A percentile compares a stretch with the other conserved stretches of the same genome.
These are phyloP conservation scores for Fragilaria crotonensis DNA, from an alignment of 108 stramenopile genomes.

Conservation along the genomic window DNA sequence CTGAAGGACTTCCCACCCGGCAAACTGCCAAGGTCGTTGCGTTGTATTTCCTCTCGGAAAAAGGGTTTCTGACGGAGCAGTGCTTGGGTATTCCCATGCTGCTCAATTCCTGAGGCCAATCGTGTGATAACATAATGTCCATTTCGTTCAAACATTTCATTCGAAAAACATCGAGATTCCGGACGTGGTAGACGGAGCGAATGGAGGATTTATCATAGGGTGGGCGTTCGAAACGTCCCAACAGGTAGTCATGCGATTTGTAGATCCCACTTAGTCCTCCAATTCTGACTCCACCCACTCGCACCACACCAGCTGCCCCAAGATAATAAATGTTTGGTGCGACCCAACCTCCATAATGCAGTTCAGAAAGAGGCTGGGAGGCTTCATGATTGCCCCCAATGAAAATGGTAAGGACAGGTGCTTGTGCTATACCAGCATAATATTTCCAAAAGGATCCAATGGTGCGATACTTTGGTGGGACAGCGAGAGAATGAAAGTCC, in stretches of 20 bases:
- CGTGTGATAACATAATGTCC: constrained; percentile 90
- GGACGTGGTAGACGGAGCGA: constrained; percentile 91
- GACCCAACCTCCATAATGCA: constrained; percentile 97
- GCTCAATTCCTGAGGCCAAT: constrained; percentile 95
- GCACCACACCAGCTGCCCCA: constrained; percentile 87
- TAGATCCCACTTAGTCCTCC: constrained; percentile 95
- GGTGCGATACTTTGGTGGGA: constrained; percentile 87
- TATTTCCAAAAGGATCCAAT: constrained; percentile 89
- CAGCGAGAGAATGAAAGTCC: constrained; percentile 81
- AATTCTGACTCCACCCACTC: constrained; percentile 85
- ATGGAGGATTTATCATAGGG: constrained; percentile 69
- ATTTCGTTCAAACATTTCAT: constrained; percentile 50
- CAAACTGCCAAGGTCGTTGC: constrained; percentile 87
- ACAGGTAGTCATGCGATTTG: constrained; percentile 68
- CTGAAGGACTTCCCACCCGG: constrained; percentile 73
- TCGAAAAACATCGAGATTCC: constrained; percentile 81
- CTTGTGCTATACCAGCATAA: constrained; percentile 79
- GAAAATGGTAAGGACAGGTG: constrained; percentile 91
- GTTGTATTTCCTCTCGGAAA: constrained; percentile 77
- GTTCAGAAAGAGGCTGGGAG: constrained; percentile 84
- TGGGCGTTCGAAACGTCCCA: constrained; percentile 75
- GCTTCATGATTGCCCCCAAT: constrained; percentile 99
- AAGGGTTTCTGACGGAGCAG: constrained; percentile 78
- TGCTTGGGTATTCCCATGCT: constrained; percentile 64
- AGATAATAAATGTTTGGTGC: constrained; percentile 99